Conservation (phyloP, 169 alveolate species). For the Perkinsus olseni region DNA sequence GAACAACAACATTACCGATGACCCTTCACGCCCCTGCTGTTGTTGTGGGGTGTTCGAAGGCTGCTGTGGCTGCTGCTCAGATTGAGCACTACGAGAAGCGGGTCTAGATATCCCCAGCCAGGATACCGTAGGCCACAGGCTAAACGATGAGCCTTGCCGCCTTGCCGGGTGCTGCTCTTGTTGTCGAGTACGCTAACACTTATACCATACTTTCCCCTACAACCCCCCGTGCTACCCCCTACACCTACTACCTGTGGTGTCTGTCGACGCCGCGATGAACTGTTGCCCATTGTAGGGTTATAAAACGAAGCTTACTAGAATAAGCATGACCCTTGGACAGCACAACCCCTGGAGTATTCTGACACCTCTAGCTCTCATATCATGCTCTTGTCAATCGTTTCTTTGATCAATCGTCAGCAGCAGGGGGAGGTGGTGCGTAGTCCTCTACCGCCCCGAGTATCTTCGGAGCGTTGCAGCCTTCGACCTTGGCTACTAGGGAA, state of each 20-base stretch:
- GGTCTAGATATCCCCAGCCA: neutral
- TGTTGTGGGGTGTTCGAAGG: no score
- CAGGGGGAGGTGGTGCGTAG: neutral
- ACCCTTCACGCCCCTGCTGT: neutral
- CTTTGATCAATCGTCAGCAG: neutral
- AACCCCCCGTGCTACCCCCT: neutral
- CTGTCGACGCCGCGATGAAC: neutral
- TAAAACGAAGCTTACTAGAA: neutral
- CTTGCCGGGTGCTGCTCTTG: neutral
- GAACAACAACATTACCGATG: neutral
- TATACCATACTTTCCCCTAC: neutral
- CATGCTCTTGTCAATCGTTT: neutral
- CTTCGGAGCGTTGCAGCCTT: neutral
- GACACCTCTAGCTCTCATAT: neutral
- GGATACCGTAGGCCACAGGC: neutral
- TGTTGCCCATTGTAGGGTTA: neutral
- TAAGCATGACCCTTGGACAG: neutral
- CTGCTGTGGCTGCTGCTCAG: neutral
- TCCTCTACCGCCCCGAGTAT: neutral
- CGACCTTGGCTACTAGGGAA: neutral
- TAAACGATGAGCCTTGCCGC: neutral
- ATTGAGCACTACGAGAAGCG: neutral
- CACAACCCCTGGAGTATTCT: neutral
- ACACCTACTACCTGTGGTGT: neutral
- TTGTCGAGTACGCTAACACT: neutral